Base-by-base conservation (phyloP, 495 filamentous ascomycete species). In the Xylaria grammica region DNA sequence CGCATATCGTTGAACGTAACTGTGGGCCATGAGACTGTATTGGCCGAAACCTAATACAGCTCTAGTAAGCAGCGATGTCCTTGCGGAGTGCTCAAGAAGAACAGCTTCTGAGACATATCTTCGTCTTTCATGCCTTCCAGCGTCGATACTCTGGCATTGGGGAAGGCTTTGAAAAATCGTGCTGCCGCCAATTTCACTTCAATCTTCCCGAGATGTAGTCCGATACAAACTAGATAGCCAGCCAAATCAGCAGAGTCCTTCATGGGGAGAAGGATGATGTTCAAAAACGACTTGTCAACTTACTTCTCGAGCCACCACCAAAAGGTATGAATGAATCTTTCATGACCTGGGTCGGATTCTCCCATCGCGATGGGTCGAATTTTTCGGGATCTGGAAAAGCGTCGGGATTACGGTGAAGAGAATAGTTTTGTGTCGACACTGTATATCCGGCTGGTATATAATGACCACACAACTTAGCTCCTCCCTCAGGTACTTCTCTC, bases 351-450 rank as follows among this genome's bases (percentile, higher is more conserved):
- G 64, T 66, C 6, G 64, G 48, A n/a, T 61, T 46, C 32, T 66
- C 64, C 64, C 64, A 66, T 22, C 64, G 24, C 0, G 51, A 62
- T 13, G 64, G 64, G 38, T 66, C 50, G 19, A 66, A 67, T n/a
- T 42, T 44, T 10, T 72, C 62, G 24, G 76, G 75, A 38, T 75
- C 64, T 8, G 63, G 51, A 48, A 66, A 76, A n/a, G 72, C 64
- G 20, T 26, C 8, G 0, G 64, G 52, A 45, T 76, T 62, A 10
- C 71, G 62, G 40, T 77, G 74, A 15, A 77, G 51, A n/a, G 44
- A 73, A 44, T 73, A 73, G 3, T 66, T 71, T 60, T 75, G 74
- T 22, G 71, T 61, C 27, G 62, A 13, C 0, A 73, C 74, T 1
- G 69, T 74, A 11, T 55, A 64, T 8, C 70, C 70, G 1, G 36